These are phyloP conservation scores for Picea sitchensis DNA, from an alignment of 75 land plant species.

Conservation along the genomic window DNA sequence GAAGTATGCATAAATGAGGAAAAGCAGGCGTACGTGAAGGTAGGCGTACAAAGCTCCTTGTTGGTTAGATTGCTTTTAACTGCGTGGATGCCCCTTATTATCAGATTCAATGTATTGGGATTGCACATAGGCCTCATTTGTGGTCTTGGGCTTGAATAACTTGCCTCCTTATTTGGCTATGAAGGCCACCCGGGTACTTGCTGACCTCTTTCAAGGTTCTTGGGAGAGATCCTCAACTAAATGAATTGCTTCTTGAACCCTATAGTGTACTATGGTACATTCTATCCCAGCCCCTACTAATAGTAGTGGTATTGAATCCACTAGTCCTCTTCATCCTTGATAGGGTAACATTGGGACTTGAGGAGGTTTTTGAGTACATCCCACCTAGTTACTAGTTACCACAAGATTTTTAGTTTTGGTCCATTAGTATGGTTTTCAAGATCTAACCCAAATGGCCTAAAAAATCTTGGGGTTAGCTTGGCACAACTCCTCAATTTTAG, in stretches of 20 bases:
- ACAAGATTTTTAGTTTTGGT: too few species aligned
- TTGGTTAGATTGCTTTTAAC: neutral
- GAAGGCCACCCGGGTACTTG: neutral
- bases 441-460: too few species aligned
- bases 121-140: neutral
- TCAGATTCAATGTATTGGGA: neutral
- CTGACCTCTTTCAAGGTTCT: neutral
- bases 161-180: neutral
- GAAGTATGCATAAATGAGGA: too few species aligned
- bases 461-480: too few species aligned
- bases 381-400: neutral
- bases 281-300: neutral
- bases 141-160: neutral
- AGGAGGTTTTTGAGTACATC: neutral
- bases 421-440: too few species aligned
- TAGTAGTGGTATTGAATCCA: neutral
- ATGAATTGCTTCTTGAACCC: neutral
- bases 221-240: neutral
- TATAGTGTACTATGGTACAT: neutral
- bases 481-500: too few species aligned
- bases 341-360: neutral
- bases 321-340: neutral
- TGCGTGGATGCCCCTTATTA: neutral
- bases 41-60: too few species aligned
- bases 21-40: too few species aligned